Evolutionary conservation across 2,329 filamentous ascomycete species (phyloP), one percentile per base, ranked within the genome.

Genomic region (Xylariales sp.): DNA sequence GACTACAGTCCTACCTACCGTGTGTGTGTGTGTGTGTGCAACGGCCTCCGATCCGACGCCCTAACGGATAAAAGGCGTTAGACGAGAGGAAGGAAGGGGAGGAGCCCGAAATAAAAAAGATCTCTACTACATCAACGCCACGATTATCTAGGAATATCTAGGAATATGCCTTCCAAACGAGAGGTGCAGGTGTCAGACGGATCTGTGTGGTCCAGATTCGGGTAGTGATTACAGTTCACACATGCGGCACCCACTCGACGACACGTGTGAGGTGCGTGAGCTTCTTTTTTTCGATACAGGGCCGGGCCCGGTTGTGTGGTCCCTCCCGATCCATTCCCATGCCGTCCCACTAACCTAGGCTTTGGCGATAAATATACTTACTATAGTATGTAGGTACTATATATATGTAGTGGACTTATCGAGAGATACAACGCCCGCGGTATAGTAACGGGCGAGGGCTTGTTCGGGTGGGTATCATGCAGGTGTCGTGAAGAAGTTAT

Each of bases 401-500:
- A 39, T 6, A 34, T 41, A 5, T 46, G 12, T 28, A 34, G 34
- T 41, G 10, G 18, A 23, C 16, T 39, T 39, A 12, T 39, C 10
- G 39, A 5, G 39, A 41, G 39, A 14, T 41, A 14, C 10, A 14
- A 34, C 8, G 8, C 32, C 8, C 32, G 9, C 4, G 12, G 9
- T 14, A 41, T 36, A 54, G 52, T 23, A 54, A 39, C n/a, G 36
- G 36, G n/a, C 5, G n/a, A 34, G 14, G 7, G 30, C 9, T 54
- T 54, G 39, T 50, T 30, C 36, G 53, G 60, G 55, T 60, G 60
- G 67, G 56, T 43, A 41, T 67, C 49, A 69, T 69, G 68, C 68
- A 65, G 64, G 48, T 45, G 52, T 69, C 68, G 68, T 68, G 65
- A 69, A 68, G 64, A 65, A 65, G 48, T 10, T 49, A n/a, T 8